These are phyloP conservation scores for Heterobasidion occidentale DNA, from an alignment of 1,284 basidiomycete species.

Conservation along the genomic window DNA sequence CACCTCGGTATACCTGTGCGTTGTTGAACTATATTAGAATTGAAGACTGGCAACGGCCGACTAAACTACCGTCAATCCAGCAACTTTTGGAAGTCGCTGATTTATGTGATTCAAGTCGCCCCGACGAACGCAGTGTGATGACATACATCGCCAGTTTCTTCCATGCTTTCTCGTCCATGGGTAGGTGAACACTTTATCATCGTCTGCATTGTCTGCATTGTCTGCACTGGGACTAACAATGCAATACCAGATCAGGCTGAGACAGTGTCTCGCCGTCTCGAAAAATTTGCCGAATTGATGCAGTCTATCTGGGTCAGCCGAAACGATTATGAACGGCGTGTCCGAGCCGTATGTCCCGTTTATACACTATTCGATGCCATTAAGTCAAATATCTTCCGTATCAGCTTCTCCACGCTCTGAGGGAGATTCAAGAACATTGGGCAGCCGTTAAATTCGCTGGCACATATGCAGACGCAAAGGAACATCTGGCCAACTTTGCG, in stretches of 20 bases:
- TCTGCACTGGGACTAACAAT: background rate
- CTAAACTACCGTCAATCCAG: constrained; percentile 27
- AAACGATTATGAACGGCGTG: constrained; percentile 93
- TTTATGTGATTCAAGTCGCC: constrained; percentile 81
- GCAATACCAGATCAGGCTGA: constrained; percentile 77
- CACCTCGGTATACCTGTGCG: constrained; percentile 84
- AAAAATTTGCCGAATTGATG: constrained; percentile 95
- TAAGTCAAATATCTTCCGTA: constrained; percentile 5
- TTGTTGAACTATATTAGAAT: constrained; percentile 5
- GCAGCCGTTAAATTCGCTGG: constrained; percentile 52
- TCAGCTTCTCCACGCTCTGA: constrained; percentile 61
- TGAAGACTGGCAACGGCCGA: background rate
- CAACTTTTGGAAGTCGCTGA: constrained; percentile 96
- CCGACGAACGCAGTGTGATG: constrained; percentile 95
- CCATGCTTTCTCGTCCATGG: constrained; percentile 97
- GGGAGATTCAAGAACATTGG: constrained; percentile 62
- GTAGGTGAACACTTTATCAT: constrained; percentile 31
- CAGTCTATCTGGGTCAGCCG: constrained; percentile 79
- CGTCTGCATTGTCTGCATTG: background rate
- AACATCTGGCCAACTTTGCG: constrained; percentile 67
- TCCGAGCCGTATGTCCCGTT: constrained; percentile 48
- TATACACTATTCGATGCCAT: constrained; percentile 4
- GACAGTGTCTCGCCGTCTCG: constrained; percentile 87
- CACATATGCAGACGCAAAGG: constrained; percentile 79
- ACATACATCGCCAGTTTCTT: constrained; percentile 95